A percentile compares a stretch with the other conserved stretches of the same genome.
phyloP scores from a whole-genome alignment of 176 grass and related monocot genomes.

The bread wheat (Triticum aestivum) region DNA sequence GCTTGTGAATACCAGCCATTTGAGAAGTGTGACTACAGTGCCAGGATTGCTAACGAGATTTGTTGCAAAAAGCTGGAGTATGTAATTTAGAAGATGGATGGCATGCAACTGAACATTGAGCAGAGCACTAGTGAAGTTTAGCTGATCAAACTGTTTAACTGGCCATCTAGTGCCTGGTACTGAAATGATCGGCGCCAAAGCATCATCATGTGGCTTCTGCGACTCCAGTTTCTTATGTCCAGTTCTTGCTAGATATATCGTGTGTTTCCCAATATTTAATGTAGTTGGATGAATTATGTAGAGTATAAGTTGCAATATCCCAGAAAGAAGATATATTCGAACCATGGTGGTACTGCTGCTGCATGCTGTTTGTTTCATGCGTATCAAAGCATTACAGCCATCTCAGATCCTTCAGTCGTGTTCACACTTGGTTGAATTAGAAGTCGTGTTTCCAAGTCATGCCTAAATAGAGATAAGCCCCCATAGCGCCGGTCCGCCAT shows the following conservation, averaged over 20 bases:
- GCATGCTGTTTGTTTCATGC: neutral
- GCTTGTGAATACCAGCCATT: constrained; percentile 76
- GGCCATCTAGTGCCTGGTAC: neutral
- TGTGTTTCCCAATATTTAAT: no score
- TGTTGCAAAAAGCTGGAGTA: constrained; percentile 81
- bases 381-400: neutral
- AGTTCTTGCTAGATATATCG: neutral
- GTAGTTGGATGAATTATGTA: neutral
- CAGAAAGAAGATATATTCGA: neutral
- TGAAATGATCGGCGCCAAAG: neutral
- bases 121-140: constrained; percentile 26
- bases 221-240: neutral
- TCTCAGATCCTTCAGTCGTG: neutral
- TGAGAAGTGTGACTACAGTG: constrained; percentile 84
- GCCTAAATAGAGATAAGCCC: neutral
- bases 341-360: neutral
- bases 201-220: neutral
- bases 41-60: constrained; percentile 88
- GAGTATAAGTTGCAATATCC: neutral
- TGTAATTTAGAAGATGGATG: constrained; percentile 70
- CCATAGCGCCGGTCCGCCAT: neutral
- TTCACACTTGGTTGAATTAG: neutral
- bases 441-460: neutral
- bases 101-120: constrained; percentile 64
- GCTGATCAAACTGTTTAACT: neutral